phyloP scores from a whole-genome alignment of 768 basidiomycete species.

The Arthromyces matolae region DNA sequence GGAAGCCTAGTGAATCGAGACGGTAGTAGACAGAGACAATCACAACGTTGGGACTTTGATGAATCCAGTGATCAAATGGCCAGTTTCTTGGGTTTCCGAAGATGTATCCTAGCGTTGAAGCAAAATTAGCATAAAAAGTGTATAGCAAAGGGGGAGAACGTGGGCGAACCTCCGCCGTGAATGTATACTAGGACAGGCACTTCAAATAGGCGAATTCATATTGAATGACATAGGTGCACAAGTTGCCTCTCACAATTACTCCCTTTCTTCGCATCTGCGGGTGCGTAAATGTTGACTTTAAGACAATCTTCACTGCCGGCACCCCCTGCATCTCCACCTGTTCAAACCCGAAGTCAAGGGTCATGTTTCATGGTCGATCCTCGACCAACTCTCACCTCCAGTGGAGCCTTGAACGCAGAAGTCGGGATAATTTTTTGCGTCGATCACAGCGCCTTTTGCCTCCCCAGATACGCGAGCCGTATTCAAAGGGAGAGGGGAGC shows the following conservation, averaged over 20 bases:
- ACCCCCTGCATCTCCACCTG: slow-evolving; percentile 57
- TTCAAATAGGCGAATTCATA: slow-evolving; percentile 17
- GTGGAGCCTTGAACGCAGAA: slow-evolving; percentile 60
- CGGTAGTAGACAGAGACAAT: slow-evolving; percentile 67
- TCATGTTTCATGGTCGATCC: too few relatives aligned
- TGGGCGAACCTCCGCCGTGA: slow-evolving; percentile 42
- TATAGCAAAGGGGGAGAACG: too few relatives aligned
- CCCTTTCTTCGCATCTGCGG: slow-evolving; percentile 40
- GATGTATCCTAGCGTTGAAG: slow-evolving; percentile 38
- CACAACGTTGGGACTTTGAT: slow-evolving; percentile 59
- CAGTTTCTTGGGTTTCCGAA: slow-evolving; percentile 61
- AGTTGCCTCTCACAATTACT: slow-evolving; percentile 40
- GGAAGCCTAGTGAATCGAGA: slow-evolving; percentile 61
- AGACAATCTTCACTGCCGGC: slow-evolving; percentile 66
- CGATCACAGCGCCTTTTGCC: slow-evolving; percentile 36
- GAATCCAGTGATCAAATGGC: slow-evolving; percentile 65
- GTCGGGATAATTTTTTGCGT: slow-evolving; percentile 50
- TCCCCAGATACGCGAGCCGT: slow-evolving; percentile 37
- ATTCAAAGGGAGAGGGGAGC: slow-evolving; percentile 51
- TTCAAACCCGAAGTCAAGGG: too few relatives aligned
- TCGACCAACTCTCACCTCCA: slow-evolving; percentile 38
- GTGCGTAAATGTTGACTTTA: slow-evolving; percentile 63
- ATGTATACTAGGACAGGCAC: slow-evolving; percentile 48
- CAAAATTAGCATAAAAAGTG: not conserved
- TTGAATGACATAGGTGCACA: not conserved